These are phyloP conservation scores for Asterella californica DNA, from an alignment of 225 moss, liverwort and hornwort genomes.

Conservation along the genomic window DNA sequence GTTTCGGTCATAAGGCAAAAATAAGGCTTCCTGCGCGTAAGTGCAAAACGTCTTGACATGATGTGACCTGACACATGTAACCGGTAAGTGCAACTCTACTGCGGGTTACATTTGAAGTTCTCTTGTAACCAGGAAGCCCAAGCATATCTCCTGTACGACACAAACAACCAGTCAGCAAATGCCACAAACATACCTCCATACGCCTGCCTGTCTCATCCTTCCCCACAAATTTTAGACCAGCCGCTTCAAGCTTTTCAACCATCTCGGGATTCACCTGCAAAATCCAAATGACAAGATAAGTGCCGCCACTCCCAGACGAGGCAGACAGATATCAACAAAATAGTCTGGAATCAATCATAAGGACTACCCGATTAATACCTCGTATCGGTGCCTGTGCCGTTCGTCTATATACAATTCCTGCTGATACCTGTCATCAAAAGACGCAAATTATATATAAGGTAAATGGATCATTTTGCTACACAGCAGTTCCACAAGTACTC, in stretches of 20 bases:
- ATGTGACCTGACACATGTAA: too few relatives aligned
- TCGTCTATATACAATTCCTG: constrained; percentile 67
- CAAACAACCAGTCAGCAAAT: not conserved
- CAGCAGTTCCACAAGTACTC: too few relatives aligned
- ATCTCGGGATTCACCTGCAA: constrained; percentile 93
- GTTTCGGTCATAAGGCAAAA: too few relatives aligned
- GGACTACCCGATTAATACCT: constrained; percentile 36
- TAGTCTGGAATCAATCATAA: not conserved
- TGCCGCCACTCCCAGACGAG: not conserved
- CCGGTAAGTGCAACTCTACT: too few relatives aligned
- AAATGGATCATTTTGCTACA: too few relatives aligned
- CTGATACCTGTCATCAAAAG: constrained; percentile 46
- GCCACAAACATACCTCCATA: constrained; percentile 64
- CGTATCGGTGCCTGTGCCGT: constrained; percentile 92
- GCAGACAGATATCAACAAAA: not conserved
- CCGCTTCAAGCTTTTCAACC: constrained; percentile 73
- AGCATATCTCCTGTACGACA: not conserved
- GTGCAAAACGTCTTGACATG: too few relatives aligned
- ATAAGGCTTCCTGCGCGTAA: too few relatives aligned
- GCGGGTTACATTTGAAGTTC: too few relatives aligned
- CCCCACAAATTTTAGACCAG: constrained; percentile 83
- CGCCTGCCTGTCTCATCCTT: constrained; percentile 86
- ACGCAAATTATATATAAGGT: not conserved
- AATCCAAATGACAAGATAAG: not conserved
- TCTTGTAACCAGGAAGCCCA: not conserved